Evolutionary conservation across 352 stramenopile genomes (phyloP).

Genomic region (Plasmopara halstedii): DNA sequence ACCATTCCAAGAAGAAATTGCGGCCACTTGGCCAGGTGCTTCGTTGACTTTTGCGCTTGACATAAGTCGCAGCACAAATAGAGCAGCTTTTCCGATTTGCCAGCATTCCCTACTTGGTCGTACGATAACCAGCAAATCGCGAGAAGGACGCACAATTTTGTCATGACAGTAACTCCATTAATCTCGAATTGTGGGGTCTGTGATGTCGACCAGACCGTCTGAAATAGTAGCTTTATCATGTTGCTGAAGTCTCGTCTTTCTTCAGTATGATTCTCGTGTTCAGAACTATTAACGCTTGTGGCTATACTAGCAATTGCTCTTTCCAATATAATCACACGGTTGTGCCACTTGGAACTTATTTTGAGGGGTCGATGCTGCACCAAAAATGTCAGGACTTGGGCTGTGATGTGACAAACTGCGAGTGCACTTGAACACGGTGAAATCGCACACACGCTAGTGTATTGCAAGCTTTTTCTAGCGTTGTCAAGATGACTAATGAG

Average conservation of each 20-base stretch:
- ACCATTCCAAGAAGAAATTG: constrained; percentile 43
- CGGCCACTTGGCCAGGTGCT: constrained; percentile 16
- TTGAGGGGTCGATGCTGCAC: constrained; percentile 8
- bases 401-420: constrained; percentile 16
- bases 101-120: constrained; percentile 11
- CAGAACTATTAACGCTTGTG: neutral
- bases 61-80: constrained; percentile 9
- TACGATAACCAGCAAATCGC: constrained; percentile 27
- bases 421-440: constrained; percentile 3
- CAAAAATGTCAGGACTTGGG: constrained; percentile 16
- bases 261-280: constrained; percentile 1
- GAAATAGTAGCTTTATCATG: constrained; percentile 16
- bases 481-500: constrained; percentile 8
- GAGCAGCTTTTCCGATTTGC: constrained; percentile 21
- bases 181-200: neutral
- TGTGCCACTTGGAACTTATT: constrained; percentile 15
- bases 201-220: neutral
- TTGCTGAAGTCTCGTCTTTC: constrained; percentile 12
- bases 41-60: neutral
- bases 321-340: constrained; percentile 21
- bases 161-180: constrained; percentile 6
- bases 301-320: constrained; percentile 11
- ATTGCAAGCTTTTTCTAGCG: constrained; percentile 11
- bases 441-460: neutral
- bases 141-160: constrained; percentile 22